Evolutionary conservation across 306 rosid species (phyloP).

Genomic region (Canavalia ensiformis): DNA sequence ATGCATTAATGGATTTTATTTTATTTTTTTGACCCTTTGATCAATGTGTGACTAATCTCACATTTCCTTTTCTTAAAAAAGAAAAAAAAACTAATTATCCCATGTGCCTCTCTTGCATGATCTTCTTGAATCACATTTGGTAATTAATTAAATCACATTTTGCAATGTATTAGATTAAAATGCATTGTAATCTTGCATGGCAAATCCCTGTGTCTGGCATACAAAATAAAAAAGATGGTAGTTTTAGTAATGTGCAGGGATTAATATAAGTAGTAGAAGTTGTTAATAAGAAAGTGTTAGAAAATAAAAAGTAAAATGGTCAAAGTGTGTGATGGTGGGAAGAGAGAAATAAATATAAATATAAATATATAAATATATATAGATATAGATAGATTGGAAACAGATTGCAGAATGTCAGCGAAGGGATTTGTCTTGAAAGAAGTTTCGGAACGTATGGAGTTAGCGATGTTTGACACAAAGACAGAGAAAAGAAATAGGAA

Average conservation of each 20-base stretch:
- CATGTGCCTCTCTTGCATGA: not conserved
- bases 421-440: slow-evolving; percentile 67
- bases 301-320: slow-evolving; percentile 41
- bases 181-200: slow-evolving; percentile 20
- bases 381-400: slow-evolving; percentile 56
- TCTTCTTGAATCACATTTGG: slow-evolving; percentile 24
- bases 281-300: not conserved
- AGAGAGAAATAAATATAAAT: slow-evolving; percentile 17
- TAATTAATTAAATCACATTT: slow-evolving; percentile 4
- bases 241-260: not conserved
- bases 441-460: slow-evolving; percentile 60
- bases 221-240: slow-evolving; percentile 17
- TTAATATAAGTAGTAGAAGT: not conserved
- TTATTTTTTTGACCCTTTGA: not conserved
- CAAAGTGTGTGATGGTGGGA: slow-evolving; percentile 48
- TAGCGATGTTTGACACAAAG: slow-evolving; percentile 46
- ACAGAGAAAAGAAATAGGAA: slow-evolving; percentile 46
- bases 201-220: not conserved
- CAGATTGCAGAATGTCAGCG: slow-evolving; percentile 85
- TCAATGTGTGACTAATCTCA: not conserved
- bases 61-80: not conserved
- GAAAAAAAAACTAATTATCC: not conserved
- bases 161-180: not conserved
- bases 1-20: not conserved
- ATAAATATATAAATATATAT: no score